Evolutionary conservation across 805 yeast species (phyloP).

Genomic region (Jamesozyma rosinii): DNA sequence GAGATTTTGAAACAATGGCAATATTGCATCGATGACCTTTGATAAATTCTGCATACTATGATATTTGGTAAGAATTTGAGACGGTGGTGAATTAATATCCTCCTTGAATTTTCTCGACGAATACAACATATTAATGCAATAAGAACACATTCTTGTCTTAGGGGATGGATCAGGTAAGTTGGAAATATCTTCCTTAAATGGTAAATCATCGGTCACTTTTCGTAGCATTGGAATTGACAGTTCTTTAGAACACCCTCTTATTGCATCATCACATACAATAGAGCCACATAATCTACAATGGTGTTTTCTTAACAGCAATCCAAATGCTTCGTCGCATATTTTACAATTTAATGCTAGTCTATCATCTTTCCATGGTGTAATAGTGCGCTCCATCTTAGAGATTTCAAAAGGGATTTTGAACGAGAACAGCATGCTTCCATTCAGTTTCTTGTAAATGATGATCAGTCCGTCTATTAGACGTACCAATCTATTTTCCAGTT

Average conservation of each 20-base stretch:
- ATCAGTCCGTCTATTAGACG: slow-evolving; percentile 32
- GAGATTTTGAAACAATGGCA: slow-evolving; percentile 38
- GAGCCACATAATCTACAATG: slow-evolving; percentile 87
- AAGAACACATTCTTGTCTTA: slow-evolving; percentile 52
- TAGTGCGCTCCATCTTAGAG: slow-evolving; percentile 36
- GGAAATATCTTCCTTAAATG: slow-evolving; percentile 10
- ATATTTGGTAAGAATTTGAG: slow-evolving; percentile 35
- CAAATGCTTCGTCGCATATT: slow-evolving; percentile 52
- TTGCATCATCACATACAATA: slow-evolving; percentile 63
- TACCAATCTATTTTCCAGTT: slow-evolving; percentile 52
- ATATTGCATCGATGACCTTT: slow-evolving; percentile 30
- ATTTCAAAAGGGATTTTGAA: slow-evolving; percentile 25
- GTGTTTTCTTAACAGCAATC: slow-evolving; percentile 59
- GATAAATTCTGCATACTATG: slow-evolving; percentile 34
- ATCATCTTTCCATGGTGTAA: slow-evolving; percentile 63
- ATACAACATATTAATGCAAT: slow-evolving; percentile 58
- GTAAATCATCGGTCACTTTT: slow-evolving; percentile 21
- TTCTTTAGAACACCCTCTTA: slow-evolving; percentile 61
- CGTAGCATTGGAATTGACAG: slow-evolving; percentile 40
- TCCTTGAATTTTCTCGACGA: slow-evolving; percentile 41
- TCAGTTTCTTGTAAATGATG: slow-evolving; percentile 19
- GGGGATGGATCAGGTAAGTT: slow-evolving; percentile 22
- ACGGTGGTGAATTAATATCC: slow-evolving; percentile 32
- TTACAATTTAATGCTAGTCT: slow-evolving; percentile 43
- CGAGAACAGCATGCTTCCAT: slow-evolving; percentile 17